Conservation (phyloP, 2,329 filamentous ascomycete genomes). For the Cercospora brassicicola region DNA sequence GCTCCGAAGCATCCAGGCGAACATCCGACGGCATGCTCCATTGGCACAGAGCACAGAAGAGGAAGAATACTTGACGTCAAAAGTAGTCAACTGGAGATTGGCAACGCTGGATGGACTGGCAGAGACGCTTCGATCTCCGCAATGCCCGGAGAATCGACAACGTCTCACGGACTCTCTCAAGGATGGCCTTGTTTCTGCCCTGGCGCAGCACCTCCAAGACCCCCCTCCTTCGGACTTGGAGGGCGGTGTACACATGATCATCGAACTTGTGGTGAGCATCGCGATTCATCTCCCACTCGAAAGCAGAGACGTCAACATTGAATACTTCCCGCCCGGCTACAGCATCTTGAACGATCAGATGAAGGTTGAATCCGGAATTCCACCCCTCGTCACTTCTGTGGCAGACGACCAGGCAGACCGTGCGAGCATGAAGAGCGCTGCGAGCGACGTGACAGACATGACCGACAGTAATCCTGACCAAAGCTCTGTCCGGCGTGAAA, state of each 20-base stretch:
- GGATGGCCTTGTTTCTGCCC: conserved; percentile 65
- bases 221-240: conserved; percentile 80
- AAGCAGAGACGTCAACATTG: conserved; percentile 83
- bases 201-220: conserved; percentile 73
- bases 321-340: conserved; percentile 78
- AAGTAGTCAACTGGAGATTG: conserved; percentile 90
- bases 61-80: conserved; percentile 80
- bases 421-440: conserved; percentile 41
- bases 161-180: conserved; percentile 60
- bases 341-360: conserved; percentile 70
- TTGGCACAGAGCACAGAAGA: conserved; percentile 78
- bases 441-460: conserved; percentile 39
- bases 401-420: conserved; percentile 46
- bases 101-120: conserved; percentile 89
- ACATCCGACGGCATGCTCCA: conserved; percentile 76
- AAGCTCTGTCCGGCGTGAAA: conserved; percentile 27
- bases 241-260: conserved; percentile 85
- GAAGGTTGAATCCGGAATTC: conserved; percentile 71
- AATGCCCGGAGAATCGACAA: conserved; percentile 65
- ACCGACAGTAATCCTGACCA: conserved; percentile 29
- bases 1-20: conserved; percentile 82
- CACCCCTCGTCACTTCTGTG: conserved; percentile 48
- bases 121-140: conserved; percentile 64
- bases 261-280: conserved; percentile 85
- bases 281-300: conserved; percentile 84